These are phyloP conservation scores for Halenospora varia DNA, from an alignment of 495 filamentous ascomycete genomes.

Conservation along the genomic window DNA sequence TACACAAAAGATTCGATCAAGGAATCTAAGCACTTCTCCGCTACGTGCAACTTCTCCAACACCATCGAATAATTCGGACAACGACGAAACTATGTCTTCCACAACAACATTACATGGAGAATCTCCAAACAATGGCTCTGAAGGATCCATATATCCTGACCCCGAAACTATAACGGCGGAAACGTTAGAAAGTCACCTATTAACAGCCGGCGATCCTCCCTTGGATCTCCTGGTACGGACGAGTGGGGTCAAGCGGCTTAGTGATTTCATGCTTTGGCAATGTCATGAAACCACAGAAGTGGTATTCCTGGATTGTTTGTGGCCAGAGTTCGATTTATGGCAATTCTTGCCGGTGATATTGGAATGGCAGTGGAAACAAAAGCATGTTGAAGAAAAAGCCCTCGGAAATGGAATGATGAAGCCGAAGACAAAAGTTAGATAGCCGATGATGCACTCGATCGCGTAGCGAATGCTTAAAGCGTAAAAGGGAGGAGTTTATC, in stretches of 20 bases:
- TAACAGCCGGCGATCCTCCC: conserved; percentile 79
- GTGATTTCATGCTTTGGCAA: conserved; percentile 99
- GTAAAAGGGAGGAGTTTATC: neutral
- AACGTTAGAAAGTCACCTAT: conserved; percentile 74
- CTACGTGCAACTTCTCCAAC: conserved; percentile 21
- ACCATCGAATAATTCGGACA: conserved; percentile 20
- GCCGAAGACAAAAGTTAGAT: conserved; percentile 19
- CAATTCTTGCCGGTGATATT: conserved; percentile 86
- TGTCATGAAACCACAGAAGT: conserved; percentile 89
- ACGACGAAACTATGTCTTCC: conserved; percentile 26
- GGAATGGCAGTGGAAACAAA: conserved; percentile 79
- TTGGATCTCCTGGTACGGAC: conserved; percentile 87
- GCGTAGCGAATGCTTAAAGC: neutral
- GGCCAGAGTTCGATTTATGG: conserved; percentile 97
- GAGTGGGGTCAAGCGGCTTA: conserved; percentile 84
- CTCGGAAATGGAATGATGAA: conserved; percentile 11
- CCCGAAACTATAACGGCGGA: conserved; percentile 83
- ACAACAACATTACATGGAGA: conserved; percentile 26
- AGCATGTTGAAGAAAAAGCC: conserved; percentile 24
- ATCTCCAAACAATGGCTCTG: conserved; percentile 20
- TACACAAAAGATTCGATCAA: conserved; percentile 71
- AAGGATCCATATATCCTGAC: conserved; percentile 41
- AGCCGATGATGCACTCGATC: neutral
- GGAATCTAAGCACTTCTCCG: conserved; percentile 35
- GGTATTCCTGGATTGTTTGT: conserved; percentile 85